Base-by-base conservation (phyloP, 176 grass and related monocot species). In the Oryza brachyantha region DNA sequence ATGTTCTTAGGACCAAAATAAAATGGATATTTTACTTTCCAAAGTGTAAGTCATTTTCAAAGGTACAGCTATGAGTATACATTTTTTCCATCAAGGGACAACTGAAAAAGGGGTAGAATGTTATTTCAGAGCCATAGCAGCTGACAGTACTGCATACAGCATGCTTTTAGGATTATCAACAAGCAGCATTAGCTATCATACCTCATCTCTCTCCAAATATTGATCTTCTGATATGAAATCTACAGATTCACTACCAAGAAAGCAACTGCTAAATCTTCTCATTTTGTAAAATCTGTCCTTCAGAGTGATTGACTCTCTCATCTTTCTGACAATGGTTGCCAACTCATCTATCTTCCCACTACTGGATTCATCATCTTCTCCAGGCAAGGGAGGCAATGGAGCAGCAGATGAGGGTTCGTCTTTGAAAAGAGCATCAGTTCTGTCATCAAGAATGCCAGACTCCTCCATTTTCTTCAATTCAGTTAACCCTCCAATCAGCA, bases 261-360 rank as follows among this genome's bases (percentile, higher is more conserved):
- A 97, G 46, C 94, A 94, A 75, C 88, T 92, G 46, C 83, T 97
- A 72, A 97, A 97, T 75, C 85, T 92, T 90, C 94, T 87, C 94
- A 97, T 97, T 83, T 97, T 97, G 68, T 94, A 97, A 68, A 94
- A 97, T 75, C 94, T 91, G 77, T 97, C 94, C 81, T 92, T 97
- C 22, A 55, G 85, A 70, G 75, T 83, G 32, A 97, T 75, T 0
- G 85, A 83, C 59, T 94, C 94, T 94, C 86, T 94, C 94, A 97
- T 94, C 79, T 92, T 97, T 86, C 82, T 94, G 58, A 92, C 94
- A 66, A 92, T 85, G 52, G 79, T 64, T 80, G 91, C 94, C 70
- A 97, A 64, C 80, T 97, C 94, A 88, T 97, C 94, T 70, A 97
- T 87, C 66, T 90, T 94, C 64, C 94, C 91, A 61, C 89, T 90